A percentile compares a stretch with the other conserved stretches of the same genome.
Evolutionary conservation across 176 grass and related monocot genomes (phyloP).

Genomic region (Alloteropsis semialata): DNA sequence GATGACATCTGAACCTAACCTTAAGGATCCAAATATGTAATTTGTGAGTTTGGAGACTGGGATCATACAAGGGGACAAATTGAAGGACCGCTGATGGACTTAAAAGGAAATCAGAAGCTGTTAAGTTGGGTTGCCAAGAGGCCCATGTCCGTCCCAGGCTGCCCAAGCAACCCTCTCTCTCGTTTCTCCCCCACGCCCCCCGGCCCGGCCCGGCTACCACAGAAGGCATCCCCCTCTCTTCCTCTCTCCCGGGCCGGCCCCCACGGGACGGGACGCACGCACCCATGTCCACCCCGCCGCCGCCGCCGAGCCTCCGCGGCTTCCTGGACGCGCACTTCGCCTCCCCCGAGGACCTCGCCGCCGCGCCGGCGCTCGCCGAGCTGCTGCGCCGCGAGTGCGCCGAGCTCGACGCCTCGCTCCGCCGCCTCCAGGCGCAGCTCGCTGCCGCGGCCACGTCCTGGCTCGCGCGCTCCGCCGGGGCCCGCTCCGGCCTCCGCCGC

Average conservation of each 20-base stretch:
- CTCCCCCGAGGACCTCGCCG: conserved; percentile 33
- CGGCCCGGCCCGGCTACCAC: too few species aligned
- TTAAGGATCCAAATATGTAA: too few species aligned
- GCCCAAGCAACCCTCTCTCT: too few species aligned
- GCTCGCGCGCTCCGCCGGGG: conserved; percentile 42
- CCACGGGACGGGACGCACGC: background rate
- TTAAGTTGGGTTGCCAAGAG: too few species aligned
- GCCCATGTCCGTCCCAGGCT: too few species aligned
- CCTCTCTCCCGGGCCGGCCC: conserved; percentile 17
- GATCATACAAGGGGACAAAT: too few species aligned
- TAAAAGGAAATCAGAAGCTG: too few species aligned
- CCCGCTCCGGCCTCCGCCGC: conserved; percentile 8
- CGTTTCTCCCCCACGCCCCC: too few species aligned
- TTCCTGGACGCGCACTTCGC: conserved; percentile 59
- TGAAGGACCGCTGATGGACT: too few species aligned
- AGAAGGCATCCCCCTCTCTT: too few species aligned
- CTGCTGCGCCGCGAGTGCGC: conserved; percentile 55
- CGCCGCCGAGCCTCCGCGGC: conserved; percentile 27
- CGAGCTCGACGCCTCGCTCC: conserved; percentile 42
- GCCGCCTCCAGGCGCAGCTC: conserved; percentile 44
- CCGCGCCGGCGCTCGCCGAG: conserved; percentile 45
- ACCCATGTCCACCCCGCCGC: background rate
- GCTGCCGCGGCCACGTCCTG: conserved; percentile 32
- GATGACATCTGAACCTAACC: too few species aligned
- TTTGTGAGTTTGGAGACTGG: too few species aligned